Conservation (phyloP, 495 filamentous ascomycete genomes). For the Talaromyces thailandensis region DNA sequence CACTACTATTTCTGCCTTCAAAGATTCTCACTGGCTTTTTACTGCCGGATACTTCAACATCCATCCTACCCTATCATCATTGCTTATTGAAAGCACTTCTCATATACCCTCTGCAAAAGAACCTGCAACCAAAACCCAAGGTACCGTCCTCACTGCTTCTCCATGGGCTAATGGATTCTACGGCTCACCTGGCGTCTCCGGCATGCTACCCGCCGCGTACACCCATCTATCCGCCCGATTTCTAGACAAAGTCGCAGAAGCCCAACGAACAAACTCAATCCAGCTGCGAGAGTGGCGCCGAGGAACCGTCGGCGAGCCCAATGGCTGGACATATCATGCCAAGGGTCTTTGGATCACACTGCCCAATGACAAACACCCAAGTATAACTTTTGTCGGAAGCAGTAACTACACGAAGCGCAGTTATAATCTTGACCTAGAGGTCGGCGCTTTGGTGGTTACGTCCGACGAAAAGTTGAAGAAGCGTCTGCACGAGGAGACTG, state of each 20-base stretch:
- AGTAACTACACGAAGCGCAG: slow-evolving; percentile 95
- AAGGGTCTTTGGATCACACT: slow-evolving; percentile 93
- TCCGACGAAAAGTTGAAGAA: slow-evolving; percentile 62
- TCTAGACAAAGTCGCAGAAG: slow-evolving; percentile 55
- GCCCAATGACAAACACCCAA: slow-evolving; percentile 48
- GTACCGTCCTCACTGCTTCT: slow-evolving; percentile 87
- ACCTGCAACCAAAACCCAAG: slow-evolving; percentile 38
- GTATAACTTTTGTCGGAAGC: slow-evolving; percentile 76
- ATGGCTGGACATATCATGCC: slow-evolving; percentile 95
- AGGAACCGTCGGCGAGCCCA: slow-evolving; percentile 68
- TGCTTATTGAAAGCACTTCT: slow-evolving; percentile 58
- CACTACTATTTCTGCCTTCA: slow-evolving; percentile 43
- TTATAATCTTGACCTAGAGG: slow-evolving; percentile 85
- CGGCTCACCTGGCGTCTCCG: slow-evolving; percentile 76
- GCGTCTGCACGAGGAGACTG: slow-evolving; percentile 66
- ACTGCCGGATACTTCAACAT: slow-evolving; percentile 99
- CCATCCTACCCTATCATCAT: slow-evolving; percentile 64
- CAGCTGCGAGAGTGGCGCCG: slow-evolving; percentile 79
- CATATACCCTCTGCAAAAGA: slow-evolving; percentile 12
- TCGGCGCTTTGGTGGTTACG: slow-evolving; percentile 77
- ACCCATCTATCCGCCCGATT: slow-evolving; percentile 79
- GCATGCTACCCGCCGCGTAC: slow-evolving; percentile 86
- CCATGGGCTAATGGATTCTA: slow-evolving; percentile 95
- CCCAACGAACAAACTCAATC: slow-evolving; percentile 52
- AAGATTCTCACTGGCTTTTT: slow-evolving; percentile 77